Evolutionary conservation across 176 grass and related monocot species (phyloP).

Genomic region (Phoenix roebelenii): DNA sequence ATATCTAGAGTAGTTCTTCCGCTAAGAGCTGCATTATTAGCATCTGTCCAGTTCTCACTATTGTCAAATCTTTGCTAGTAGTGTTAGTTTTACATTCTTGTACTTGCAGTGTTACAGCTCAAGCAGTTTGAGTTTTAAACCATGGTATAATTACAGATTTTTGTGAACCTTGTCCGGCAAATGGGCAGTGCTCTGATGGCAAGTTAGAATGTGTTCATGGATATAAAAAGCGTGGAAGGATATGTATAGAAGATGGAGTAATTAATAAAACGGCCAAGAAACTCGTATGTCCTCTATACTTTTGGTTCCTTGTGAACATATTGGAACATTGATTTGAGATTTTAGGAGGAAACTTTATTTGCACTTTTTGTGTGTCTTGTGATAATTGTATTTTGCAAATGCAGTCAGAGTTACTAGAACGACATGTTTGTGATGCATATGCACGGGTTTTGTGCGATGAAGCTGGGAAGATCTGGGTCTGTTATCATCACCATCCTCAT

Average conservation of each 20-base stretch:
- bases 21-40: too few species aligned
- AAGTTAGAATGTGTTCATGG: constrained; percentile 58
- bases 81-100: not conserved
- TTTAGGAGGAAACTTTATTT: not conserved
- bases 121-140: not conserved
- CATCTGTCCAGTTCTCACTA: too few species aligned
- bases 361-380: too few species aligned
- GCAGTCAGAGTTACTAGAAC: constrained; percentile 58
- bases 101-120: not conserved
- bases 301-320: not conserved
- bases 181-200: constrained; percentile 47
- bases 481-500: constrained; percentile 24
- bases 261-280: constrained; percentile 46
- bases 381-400: constrained; percentile 3
- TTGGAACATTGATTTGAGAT: not conserved
- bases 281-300: constrained; percentile 36
- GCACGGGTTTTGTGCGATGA: constrained; percentile 59
- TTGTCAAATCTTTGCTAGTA: too few species aligned
- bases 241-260: constrained; percentile 63
- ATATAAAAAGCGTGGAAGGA: constrained; percentile 43
- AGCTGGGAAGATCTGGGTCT: constrained; percentile 58
- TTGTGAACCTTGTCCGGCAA: constrained; percentile 57
- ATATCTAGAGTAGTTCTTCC: too few species aligned
- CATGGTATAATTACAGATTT: constrained; percentile 31
- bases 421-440: constrained; percentile 36